Conservation (phyloP, 2,329 filamentous ascomycete species). For the Penicillium sp. region DNA sequence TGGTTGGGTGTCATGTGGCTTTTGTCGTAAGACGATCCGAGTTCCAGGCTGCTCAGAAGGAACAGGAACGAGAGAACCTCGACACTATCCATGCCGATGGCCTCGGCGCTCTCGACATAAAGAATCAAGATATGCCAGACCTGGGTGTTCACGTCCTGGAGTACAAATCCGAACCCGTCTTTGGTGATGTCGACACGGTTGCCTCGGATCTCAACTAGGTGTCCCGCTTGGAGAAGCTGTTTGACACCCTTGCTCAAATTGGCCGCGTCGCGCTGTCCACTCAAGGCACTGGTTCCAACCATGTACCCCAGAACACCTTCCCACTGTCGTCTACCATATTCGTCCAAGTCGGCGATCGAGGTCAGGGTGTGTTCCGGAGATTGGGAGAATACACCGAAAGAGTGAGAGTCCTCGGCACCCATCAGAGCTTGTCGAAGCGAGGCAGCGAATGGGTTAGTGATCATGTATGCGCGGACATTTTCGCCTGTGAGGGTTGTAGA, state of each 20-base stretch:
- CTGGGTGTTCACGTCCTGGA: constrained; percentile 94
- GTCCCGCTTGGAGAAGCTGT: constrained; percentile 74
- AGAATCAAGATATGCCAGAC: constrained; percentile 94
- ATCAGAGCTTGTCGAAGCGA: constrained; percentile 85
- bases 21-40: constrained; percentile 88
- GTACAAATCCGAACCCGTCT: constrained; percentile 86
- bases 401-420: constrained; percentile 78
- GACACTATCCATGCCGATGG: constrained; percentile 75
- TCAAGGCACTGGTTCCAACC: constrained; percentile 58
- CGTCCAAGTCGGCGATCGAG: constrained; percentile 71
- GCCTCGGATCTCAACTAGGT: constrained; percentile 66
- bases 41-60: constrained; percentile 86
- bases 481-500: constrained; percentile 61
- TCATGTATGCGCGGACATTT: constrained; percentile 66
- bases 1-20: constrained; percentile 78
- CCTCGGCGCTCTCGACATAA: constrained; percentile 81
- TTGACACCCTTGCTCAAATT: constrained; percentile 75
- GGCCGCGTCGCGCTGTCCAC: constrained; percentile 46
- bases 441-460: constrained; percentile 77
- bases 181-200: constrained; percentile 74
- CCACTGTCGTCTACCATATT: constrained; percentile 85
- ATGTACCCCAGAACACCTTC: constrained; percentile 95
- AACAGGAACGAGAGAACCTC: constrained; percentile 97
- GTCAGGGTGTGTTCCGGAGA: constrained; percentile 62
- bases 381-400: constrained; percentile 82